These are phyloP conservation scores for Zizania palustris DNA, from an alignment of 202 grass and related monocot species.

Conservation along the genomic window DNA sequence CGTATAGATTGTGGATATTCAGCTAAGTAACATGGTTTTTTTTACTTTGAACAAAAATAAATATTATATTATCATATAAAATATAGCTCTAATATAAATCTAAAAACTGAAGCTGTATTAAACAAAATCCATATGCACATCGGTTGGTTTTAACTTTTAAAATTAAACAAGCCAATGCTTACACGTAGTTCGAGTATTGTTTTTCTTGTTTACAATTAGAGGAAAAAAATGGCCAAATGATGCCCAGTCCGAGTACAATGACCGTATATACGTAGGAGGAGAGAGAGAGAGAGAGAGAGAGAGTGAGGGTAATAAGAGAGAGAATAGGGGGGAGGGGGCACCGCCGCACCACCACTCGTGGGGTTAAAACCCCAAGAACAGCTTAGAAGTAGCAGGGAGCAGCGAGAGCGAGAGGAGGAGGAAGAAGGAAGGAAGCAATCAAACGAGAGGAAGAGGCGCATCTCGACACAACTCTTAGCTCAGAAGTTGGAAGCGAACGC, in stretches of 20 bases:
- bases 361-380: slow-evolving; percentile 82
- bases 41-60: too few relatives aligned
- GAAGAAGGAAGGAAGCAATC: slow-evolving; percentile 24
- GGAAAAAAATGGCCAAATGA: slow-evolving; percentile 31
- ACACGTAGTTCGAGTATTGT: too few relatives aligned
- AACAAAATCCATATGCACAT: too few relatives aligned
- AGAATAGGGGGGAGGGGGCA: neutral
- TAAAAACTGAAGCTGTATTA: too few relatives aligned
- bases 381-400: slow-evolving; percentile 42
- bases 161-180: too few relatives aligned
- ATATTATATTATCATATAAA: too few relatives aligned
- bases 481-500: neutral
- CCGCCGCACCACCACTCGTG: slow-evolving; percentile 57
- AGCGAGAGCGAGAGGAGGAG: neutral
- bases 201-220: too few relatives aligned
- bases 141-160: too few relatives aligned
- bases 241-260: neutral
- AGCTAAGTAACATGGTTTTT: too few relatives aligned
- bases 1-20: too few relatives aligned
- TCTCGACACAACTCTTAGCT: slow-evolving; percentile 3
- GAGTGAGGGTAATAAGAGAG: neutral
- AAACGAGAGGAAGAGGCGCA: neutral
- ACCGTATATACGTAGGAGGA: neutral
- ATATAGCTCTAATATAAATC: too few relatives aligned
- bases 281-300: neutral